Conservation (phyloP, 495 filamentous ascomycete genomes). For the Xanthoparmelia taractica region DNA sequence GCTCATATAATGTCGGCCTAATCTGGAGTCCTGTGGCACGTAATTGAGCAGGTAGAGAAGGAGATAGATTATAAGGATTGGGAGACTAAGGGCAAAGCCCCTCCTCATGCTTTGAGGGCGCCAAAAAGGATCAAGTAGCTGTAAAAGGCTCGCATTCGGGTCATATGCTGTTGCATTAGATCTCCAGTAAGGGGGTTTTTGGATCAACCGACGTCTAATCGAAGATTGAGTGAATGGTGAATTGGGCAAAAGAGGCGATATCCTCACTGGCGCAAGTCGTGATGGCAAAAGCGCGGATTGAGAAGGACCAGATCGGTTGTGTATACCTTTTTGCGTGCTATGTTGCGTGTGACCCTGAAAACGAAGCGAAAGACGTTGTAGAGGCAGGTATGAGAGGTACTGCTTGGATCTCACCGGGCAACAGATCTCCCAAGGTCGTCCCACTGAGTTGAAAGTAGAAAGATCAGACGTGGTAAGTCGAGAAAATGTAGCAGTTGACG, state of each 20-base stretch:
- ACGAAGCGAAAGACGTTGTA: background rate
- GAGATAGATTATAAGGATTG: background rate
- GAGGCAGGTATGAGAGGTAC: background rate
- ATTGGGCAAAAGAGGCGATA: background rate
- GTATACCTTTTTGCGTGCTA: background rate
- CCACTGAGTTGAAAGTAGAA: background rate
- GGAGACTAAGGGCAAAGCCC: background rate
- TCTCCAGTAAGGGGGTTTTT: background rate
- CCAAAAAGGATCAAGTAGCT: background rate
- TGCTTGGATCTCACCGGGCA: background rate
- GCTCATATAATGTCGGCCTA: too few species aligned
- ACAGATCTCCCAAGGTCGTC: background rate
- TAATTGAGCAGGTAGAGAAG: background rate
- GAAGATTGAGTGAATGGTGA: background rate
- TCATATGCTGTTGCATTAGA: background rate
- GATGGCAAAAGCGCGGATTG: background rate
- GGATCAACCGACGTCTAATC: background rate
- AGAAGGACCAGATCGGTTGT: background rate
- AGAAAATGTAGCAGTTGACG: background rate
- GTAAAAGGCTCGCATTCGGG: background rate
- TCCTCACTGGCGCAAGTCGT: background rate
- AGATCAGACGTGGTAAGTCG: background rate
- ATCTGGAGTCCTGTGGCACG: background rate
- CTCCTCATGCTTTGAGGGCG: background rate
- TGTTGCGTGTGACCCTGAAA: background rate